Percentiles rank a stretch among this genome's conserved stretches.
Conservation (phyloP, 1,139 yeast genomes). For the Blastobotrys buckinghamii region DNA sequence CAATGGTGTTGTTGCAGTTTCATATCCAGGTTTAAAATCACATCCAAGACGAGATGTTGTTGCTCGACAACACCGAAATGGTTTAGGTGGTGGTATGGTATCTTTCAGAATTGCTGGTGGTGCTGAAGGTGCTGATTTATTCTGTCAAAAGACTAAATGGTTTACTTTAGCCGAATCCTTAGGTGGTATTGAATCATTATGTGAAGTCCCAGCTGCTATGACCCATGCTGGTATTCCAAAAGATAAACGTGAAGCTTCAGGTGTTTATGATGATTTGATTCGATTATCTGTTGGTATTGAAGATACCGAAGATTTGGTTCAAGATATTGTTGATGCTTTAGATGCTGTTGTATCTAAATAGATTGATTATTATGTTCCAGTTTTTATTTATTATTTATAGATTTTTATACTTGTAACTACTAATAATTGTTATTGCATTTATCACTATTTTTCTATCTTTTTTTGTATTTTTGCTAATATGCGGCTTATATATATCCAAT, state of each 20-base stretch:
- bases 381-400: background rate
- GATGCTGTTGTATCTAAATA: constrained; percentile 31
- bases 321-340: constrained; percentile 70
- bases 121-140: constrained; percentile 65
- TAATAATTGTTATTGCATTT: background rate
- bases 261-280: constrained; percentile 76
- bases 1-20: constrained; percentile 54
- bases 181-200: constrained; percentile 83
- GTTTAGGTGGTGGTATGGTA: constrained; percentile 88
- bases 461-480: constrained; percentile 40
- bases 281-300: constrained; percentile 87
- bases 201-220: constrained; percentile 90
- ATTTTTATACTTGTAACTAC: background rate
- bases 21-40: constrained; percentile 74
- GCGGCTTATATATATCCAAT: no score
- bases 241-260: constrained; percentile 71
- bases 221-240: constrained; percentile 90
- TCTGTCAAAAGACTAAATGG: constrained; percentile 67
- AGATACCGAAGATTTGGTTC: constrained; percentile 69
- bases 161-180: constrained; percentile 86
- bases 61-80: constrained; percentile 71
- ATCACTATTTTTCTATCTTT: no score
- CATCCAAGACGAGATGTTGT: constrained; percentile 63
- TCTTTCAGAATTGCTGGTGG: constrained; percentile 85
- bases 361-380: background rate